Percentiles rank a stretch among this genome's conserved stretches.
phyloP scores from a whole-genome alignment of 176 grass and related monocot genomes.

The Rhynchospora tenuis region DNA sequence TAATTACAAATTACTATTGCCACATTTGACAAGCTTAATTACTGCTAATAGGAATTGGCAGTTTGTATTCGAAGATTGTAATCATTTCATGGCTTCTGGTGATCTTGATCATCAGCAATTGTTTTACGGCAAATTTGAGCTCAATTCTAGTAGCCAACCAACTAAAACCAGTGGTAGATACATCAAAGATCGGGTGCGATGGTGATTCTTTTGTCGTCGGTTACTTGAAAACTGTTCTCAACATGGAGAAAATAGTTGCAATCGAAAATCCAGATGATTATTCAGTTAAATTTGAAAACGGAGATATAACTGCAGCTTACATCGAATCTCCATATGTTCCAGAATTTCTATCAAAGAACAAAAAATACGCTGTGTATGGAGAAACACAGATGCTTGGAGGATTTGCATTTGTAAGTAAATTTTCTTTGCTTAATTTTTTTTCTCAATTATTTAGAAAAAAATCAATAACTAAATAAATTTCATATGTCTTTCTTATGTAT shows the following conservation, averaged over 20 bases:
- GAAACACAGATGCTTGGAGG: conserved; percentile 5
- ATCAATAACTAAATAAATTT: no score
- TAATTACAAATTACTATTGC: neutral
- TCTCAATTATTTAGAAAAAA: no score
- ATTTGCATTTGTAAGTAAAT: conserved; percentile 4
- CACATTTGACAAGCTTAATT: neutral
- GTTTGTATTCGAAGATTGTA: neutral
- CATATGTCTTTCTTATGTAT: no score
- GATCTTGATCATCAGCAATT: neutral
- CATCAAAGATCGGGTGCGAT: neutral
- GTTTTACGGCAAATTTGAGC: conserved; percentile 10
- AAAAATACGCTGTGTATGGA: conserved; percentile 6
- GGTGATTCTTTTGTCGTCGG: neutral
- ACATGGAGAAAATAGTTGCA: neutral
- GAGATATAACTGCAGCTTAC: neutral
- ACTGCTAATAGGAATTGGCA: neutral
- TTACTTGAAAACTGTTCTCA: neutral
- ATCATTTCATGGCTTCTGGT: neutral
- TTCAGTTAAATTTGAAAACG: neutral
- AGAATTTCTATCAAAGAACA: neutral
- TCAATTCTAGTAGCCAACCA: conserved; percentile 6
- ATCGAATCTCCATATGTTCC: neutral
- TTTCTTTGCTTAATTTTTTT: neutral
- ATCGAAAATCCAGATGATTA: neutral
- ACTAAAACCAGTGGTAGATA: neutral